These are phyloP conservation scores for Chionographis japonica DNA, from an alignment of 106 monocot genomes.

Conservation along the genomic window DNA sequence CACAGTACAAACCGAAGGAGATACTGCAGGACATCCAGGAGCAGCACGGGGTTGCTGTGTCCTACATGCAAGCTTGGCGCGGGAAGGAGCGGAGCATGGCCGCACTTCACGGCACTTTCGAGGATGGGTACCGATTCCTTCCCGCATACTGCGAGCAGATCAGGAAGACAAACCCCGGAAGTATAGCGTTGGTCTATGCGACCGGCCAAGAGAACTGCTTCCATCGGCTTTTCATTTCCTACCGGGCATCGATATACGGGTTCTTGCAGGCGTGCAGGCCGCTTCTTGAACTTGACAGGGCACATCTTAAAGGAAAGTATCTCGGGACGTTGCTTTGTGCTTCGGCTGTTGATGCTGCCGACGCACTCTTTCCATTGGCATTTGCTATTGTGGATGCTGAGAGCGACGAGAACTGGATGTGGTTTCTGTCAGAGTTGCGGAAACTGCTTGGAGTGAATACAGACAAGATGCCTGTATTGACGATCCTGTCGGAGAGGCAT, in stretches of 20 bases:
- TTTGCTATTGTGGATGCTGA: constrained; percentile 86
- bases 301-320: constrained; percentile 88
- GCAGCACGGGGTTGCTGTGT: constrained; percentile 91
- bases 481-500: constrained; percentile 76
- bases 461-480: constrained; percentile 92
- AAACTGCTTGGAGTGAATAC: constrained; percentile 86
- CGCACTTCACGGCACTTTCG: constrained; percentile 89
- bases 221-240: constrained; percentile 83
- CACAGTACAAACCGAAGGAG: constrained; percentile 90
- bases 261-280: constrained; percentile 89
- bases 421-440: constrained; percentile 91
- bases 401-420: constrained; percentile 97
- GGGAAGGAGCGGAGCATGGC: constrained; percentile 97
- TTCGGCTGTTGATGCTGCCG: constrained; percentile 83
- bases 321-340: constrained; percentile 88
- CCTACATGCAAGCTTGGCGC: constrained; percentile 99
- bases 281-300: constrained; percentile 86
- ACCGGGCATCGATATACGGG: constrained; percentile 76
- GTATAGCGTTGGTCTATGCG: constrained; percentile 70
- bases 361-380: constrained; percentile 67
- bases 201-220: constrained; percentile 77
- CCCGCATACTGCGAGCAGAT: constrained; percentile 90
- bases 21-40: constrained; percentile 91
- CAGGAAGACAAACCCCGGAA: constrained; percentile 74
- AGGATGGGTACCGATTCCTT: constrained; percentile 84